Percentiles rank a stretch among this genome's conserved stretches.
Evolutionary conservation across 345 rosid species (phyloP).

Genomic region (Geranium brycei): DNA sequence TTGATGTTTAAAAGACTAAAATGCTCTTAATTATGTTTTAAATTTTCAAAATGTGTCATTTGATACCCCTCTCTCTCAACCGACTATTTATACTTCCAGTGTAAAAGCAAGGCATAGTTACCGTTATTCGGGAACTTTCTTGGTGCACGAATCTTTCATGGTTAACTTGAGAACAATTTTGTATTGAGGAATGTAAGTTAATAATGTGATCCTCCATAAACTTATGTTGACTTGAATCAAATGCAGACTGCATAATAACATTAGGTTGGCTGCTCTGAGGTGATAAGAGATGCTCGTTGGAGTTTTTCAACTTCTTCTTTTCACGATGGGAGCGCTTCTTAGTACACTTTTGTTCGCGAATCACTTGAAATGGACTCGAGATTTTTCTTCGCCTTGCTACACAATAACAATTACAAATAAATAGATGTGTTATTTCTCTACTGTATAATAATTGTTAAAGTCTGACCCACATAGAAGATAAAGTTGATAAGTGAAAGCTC

Average conservation of each 20-base stretch:
- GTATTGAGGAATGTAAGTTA: neutral
- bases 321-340: neutral
- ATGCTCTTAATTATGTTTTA: too few species aligned
- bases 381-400: neutral
- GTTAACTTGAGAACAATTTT: too few species aligned
- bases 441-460: neutral
- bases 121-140: neutral
- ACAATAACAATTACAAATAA: neutral
- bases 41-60: too few species aligned
- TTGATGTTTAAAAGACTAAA: too few species aligned
- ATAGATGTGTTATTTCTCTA: too few species aligned
- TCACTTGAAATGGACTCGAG: neutral
- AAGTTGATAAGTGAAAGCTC: too few species aligned
- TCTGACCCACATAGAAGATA: neutral
- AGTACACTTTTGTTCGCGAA: neutral
- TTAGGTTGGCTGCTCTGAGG: neutral
- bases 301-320: neutral
- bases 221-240: neutral
- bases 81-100: too few species aligned
- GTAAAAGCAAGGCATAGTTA: neutral
- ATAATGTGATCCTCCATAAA: neutral
- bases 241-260: neutral
- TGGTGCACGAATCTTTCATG: neutral
- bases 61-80: too few species aligned
- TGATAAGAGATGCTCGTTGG: neutral